Evolutionary conservation across 495 filamentous ascomycete species (phyloP).

Genomic region (Penicillium coprophilum): DNA sequence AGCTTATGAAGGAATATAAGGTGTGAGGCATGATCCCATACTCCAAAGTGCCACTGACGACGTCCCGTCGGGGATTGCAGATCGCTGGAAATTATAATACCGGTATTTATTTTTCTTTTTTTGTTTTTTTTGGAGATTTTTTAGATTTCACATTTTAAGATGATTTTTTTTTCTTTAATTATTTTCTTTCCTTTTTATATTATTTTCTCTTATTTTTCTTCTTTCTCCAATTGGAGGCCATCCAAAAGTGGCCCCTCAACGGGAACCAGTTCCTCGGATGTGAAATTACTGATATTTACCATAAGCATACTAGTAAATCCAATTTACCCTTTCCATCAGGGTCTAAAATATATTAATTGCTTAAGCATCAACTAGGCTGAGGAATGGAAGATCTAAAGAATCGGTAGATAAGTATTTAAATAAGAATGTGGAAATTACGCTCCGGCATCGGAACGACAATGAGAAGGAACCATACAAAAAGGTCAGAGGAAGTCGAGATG

Average conservation of each 20-base stretch:
- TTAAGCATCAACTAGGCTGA: constrained; percentile 18
- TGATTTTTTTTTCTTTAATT: constrained; percentile 6
- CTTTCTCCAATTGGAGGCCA: constrained; percentile 16
- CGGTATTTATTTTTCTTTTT: constrained; percentile 13
- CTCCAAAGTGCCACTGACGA: constrained; percentile 50
- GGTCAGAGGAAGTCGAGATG: not conserved
- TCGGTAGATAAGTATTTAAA: constrained; percentile 13
- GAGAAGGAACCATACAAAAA: not conserved
- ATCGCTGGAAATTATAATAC: constrained; percentile 34
- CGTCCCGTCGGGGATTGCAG: constrained; percentile 48
- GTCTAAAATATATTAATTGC: constrained; percentile 16
- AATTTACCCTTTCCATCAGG: constrained; percentile 11
- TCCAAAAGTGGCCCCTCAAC: constrained; percentile 30
- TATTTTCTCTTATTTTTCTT: constrained; percentile 1
- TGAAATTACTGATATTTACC: not conserved
- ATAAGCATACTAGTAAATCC: not conserved
- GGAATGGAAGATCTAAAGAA: constrained; percentile 32
- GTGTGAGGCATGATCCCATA: constrained; percentile 30
- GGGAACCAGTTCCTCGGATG: constrained; percentile 44
- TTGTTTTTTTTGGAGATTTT: constrained; percentile 1
- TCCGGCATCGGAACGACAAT: constrained; percentile 31
- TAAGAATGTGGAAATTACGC: constrained; percentile 23
- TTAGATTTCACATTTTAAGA: not conserved
- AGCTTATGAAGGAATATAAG: constrained; percentile 63
- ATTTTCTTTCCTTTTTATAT: constrained; percentile 8